Conservation (phyloP, 805 yeast genomes). For the Wickerhamiella sergipiensis region DNA sequence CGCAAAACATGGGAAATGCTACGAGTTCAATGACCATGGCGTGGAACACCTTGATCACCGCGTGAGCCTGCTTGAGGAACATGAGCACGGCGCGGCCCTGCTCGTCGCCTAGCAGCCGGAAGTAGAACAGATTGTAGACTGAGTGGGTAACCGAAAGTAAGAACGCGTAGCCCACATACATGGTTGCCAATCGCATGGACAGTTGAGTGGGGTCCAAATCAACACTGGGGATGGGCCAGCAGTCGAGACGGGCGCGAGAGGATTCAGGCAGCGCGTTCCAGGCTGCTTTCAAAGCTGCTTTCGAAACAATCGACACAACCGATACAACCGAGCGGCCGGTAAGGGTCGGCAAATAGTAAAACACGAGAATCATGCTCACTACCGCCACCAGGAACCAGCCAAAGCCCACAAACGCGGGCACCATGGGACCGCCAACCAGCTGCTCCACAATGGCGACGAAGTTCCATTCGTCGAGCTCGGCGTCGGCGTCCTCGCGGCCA, state of each 20-base stretch:
- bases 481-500: conserved; percentile 9
- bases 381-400: neutral
- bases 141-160: neutral
- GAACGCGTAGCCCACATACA: neutral
- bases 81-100: neutral
- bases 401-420: neutral
- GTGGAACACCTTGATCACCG: conserved; percentile 46
- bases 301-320: neutral
- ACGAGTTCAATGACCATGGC: conserved; percentile 68
- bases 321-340: neutral
- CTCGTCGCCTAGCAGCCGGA: neutral
- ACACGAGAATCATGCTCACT: neutral
- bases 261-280: neutral
- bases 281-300: neutral
- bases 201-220: neutral
- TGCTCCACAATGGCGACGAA: neutral
- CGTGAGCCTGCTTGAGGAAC: neutral
- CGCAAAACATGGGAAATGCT: conserved; percentile 81
- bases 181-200: neutral
- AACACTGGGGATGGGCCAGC: neutral
- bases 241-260: too few relatives aligned
- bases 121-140: neutral
- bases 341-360: conserved; percentile 1
- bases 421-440: conserved; percentile 1
- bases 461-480: neutral